Evolutionary conservation across 163 green algal genomes (phyloP), one percentile per base, ranked within the genome.

Genomic region (Scenedesmus sp.): DNA sequence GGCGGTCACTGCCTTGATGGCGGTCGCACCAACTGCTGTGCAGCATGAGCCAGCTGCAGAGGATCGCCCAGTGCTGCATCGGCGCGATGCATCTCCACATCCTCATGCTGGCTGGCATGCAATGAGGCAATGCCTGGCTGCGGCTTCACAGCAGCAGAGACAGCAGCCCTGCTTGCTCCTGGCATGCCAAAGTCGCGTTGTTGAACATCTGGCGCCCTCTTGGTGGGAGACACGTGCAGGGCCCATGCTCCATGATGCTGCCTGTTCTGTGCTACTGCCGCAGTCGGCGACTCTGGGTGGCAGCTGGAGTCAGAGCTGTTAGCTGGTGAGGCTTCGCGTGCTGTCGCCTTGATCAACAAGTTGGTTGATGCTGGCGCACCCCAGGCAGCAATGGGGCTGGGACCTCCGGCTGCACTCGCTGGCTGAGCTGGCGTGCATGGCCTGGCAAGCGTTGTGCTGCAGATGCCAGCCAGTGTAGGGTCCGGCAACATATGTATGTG

Each of bases 1-100:
- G 83, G 83, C 51, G 37, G 83, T 37, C 68, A 43, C 22, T 79
- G 83, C 83, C 56, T 73, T 16, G 33, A 40, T 7, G 83, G 83
- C 35, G 83, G 83, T 20, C 59, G 79, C 42, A 40, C 0, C 26
- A 18, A 12, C 73, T n/a, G 73, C 40, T 46, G 35, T n/a, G n/a
- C 37, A 35, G 37, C 12, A 16, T 15, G 73, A 0, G 20, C 73
- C 7, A 13, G n/a, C n/a, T n/a, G n/a, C n/a, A n/a, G n/a, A n/a
- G n/a, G 35, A 35, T 37, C 18, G 73, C 30, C 37, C 12, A 46
- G 2, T 24, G 35, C 20, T 53, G 73, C 73, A 49, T 83, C 73
- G n/a, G 30, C 35, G 65, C 65, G 7, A 40, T 76, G 65, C 6
- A 26, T 76, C 7, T 30, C 30, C 20, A 76, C 65, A 40, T 76